phyloP scores from a whole-genome alignment of 257 asterid species.

The Coffea eugenioides region DNA sequence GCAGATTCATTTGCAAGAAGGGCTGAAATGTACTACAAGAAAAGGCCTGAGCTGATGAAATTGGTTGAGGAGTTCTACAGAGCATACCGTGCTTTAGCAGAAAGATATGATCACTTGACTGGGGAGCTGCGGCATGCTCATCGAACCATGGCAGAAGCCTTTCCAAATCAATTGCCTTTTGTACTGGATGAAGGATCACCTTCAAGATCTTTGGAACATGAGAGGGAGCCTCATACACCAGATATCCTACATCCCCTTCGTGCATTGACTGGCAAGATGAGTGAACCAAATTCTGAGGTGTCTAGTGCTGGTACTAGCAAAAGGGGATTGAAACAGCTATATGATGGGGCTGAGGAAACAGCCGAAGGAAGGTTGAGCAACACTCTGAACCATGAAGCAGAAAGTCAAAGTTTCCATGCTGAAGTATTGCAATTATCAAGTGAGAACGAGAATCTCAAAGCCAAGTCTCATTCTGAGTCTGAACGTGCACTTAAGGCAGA shows the following conservation, averaged over 20 bases:
- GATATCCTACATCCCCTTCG: constrained; percentile 35
- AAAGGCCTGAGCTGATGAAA: constrained; percentile 91
- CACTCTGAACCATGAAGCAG: constrained; percentile 17
- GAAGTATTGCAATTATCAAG: constrained; percentile 35
- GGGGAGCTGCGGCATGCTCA: constrained; percentile 95
- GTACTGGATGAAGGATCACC: constrained; percentile 59
- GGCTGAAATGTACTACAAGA: constrained; percentile 96
- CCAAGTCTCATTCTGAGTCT: constrained; percentile 46
- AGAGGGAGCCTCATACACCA: constrained; percentile 47
- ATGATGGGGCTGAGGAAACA: constrained; percentile 40
- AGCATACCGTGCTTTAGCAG: constrained; percentile 94
- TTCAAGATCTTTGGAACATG: constrained; percentile 36
- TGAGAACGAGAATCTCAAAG: constrained; percentile 49
- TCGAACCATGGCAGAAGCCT: constrained; percentile 65
- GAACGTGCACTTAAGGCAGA: constrained; percentile 61
- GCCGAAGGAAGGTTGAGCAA: constrained; percentile 24
- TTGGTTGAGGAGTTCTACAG: constrained; percentile 91
- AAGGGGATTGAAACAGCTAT: constrained; percentile 53
- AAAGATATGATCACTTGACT: constrained; percentile 77
- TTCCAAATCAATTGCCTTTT: constrained; percentile 76
- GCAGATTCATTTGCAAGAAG: constrained; percentile 93
- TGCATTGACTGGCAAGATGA: constrained; percentile 34
- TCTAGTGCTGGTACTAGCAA: constrained; percentile 28
- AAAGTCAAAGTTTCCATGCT: constrained; percentile 28
- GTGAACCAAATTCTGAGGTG: constrained; percentile 27